Percentiles rank a stretch among this genome's conserved stretches.
These are phyloP conservation scores for Nothophaeocryptopus gaeumannii DNA, from an alignment of 2,329 filamentous ascomycete species.

Conservation along the genomic window DNA sequence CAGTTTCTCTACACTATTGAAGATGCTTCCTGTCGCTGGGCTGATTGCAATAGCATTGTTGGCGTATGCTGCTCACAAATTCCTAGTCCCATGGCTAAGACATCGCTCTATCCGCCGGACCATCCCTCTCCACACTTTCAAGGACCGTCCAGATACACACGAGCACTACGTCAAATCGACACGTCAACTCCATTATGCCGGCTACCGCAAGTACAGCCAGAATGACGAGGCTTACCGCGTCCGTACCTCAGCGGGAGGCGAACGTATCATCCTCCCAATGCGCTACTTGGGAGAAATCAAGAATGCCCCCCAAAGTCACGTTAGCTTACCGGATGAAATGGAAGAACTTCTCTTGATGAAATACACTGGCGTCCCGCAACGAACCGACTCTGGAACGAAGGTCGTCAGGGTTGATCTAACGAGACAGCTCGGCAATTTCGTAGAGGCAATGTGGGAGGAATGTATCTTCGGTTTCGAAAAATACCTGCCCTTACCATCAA, in stretches of 20 bases:
- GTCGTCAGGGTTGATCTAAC: constrained; percentile 15
- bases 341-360: constrained; percentile 15
- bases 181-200: constrained; percentile 12
- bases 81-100: background rate
- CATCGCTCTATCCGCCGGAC: background rate
- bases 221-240: constrained; percentile 6
- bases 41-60: background rate
- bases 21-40: background rate
- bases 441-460: constrained; percentile 13
- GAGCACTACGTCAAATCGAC: constrained; percentile 15
- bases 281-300: constrained; percentile 14
- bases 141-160: constrained; percentile 12
- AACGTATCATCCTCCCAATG: constrained; percentile 12
- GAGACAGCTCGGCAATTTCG: constrained; percentile 15
- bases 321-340: constrained; percentile 17
- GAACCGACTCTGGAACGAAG: constrained; percentile 17
- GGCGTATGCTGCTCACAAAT: background rate
- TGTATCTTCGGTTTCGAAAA: constrained; percentile 13
- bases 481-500: constrained; percentile 7
- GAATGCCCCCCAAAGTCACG: constrained; percentile 7
- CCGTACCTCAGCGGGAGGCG: constrained; percentile 13
- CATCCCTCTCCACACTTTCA: constrained; percentile 8
- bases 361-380: constrained; percentile 15
- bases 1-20: background rate
- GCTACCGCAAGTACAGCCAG: constrained; percentile 11